Conservation (phyloP, 202 grass and related monocot species). For the Carex arenaria region DNA sequence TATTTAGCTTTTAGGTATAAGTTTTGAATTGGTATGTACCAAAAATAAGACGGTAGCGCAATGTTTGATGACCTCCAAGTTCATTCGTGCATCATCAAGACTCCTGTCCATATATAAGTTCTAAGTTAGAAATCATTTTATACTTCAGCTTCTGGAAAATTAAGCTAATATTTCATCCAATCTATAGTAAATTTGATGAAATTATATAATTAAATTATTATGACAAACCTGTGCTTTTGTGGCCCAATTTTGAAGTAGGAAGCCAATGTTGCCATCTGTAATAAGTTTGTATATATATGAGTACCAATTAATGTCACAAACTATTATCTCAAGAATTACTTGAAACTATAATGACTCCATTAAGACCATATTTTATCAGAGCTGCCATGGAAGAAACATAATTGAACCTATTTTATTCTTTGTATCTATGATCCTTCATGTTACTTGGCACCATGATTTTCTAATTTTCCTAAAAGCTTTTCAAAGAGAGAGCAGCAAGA, state of each 20-base stretch:
- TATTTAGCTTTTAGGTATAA: not conserved
- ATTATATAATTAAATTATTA: not conserved
- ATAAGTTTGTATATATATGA: not conserved
- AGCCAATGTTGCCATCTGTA: conserved; percentile 66
- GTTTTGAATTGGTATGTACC: conserved; percentile 13
- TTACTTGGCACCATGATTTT: not conserved
- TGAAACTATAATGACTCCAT: not conserved
- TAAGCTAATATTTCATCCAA: not conserved
- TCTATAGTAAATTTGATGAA: not conserved
- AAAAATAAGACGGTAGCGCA: conserved; percentile 79
- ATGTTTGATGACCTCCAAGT: conserved; percentile 93
- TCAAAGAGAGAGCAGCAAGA: too few relatives aligned
- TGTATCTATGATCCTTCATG: not conserved
- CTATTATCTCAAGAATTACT: not conserved
- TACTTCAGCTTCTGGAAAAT: not conserved
- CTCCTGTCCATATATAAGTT: conserved; percentile 29
- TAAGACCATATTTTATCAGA: not conserved
- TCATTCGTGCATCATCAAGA: conserved; percentile 74
- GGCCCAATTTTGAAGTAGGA: conserved; percentile 69
- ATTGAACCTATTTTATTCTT: not conserved
- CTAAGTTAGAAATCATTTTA: not conserved
- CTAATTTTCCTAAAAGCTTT: too few relatives aligned
- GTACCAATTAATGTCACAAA: not conserved
- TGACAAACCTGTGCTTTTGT: conserved; percentile 55
- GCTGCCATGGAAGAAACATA: not conserved